Evolutionary conservation across 2,329 filamentous ascomycete species (phyloP), one percentile per base, ranked within the genome.

Genomic region (Cercospora sp.): DNA sequence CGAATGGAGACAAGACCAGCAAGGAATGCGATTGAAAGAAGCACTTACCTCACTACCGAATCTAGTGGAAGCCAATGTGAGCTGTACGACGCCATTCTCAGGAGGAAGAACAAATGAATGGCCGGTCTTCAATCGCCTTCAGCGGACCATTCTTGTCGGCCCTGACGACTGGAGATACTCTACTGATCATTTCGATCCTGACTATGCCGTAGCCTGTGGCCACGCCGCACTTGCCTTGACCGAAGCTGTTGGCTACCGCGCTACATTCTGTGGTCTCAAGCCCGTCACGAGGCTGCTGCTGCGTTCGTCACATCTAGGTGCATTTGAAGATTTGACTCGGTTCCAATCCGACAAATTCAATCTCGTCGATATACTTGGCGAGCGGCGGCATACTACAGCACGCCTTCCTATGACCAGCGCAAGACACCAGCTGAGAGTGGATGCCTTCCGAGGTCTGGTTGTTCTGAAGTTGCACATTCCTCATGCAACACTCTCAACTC

Each of bases 41-140:
- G 66, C 65, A 23, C 40, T 75, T 9, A 61, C 71, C 13, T 60
- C 68, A 20, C 66, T 76, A 26, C 73, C 71, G 3, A 75, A 73
- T 53, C 45, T 75, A 5, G 45, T 48, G 6, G 61, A 70, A 61
- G 68, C 69, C 13, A 42, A 66, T 28, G 64, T 72, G n/a, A 62
- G 61, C 30, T 68, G 53, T 28, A 65, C 66, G 42, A 68, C 45
- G 33, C 66, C 65, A 36, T 72, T 71, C 42, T 30, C 61, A 57
- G 63, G 63, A 23, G 36, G 57, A 6, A 68, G 36, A 42, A 42
- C 65, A 23, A 68, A 71, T 55, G 40, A 66, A 9, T 67, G 63
- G 64, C 72, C 67, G 9, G 67, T 73, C 5, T 75, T 70, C 70
- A 69, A 71, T 51, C 33, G 28, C 28, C 63, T 73, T 8, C 36